Evolutionary conservation across 2,329 filamentous ascomycete genomes (phyloP).

Genomic region (Ceratocystis huliohia): DNA sequence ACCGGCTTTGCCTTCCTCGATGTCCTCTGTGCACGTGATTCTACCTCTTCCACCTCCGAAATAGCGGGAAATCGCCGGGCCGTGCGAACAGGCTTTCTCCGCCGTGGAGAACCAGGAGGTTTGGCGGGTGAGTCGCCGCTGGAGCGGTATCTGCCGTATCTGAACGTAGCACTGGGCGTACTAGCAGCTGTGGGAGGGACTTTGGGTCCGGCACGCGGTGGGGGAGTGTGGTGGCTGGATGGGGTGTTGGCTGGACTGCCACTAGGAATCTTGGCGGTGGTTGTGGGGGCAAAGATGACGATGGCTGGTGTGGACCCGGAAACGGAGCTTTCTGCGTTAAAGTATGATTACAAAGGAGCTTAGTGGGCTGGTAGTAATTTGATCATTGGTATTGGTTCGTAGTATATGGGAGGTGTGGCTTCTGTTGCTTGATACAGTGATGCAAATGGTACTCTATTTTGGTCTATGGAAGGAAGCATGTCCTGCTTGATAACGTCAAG

Average conservation of each 20-base stretch:
- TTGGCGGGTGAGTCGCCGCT: slow-evolving; percentile 33
- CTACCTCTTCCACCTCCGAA: too few relatives aligned
- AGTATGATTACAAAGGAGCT: slow-evolving; percentile 56
- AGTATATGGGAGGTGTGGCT: background rate
- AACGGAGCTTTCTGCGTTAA: slow-evolving; percentile 47
- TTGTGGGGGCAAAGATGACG: slow-evolving; percentile 49
- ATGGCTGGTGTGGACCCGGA: slow-evolving; percentile 59
- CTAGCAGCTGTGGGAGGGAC: slow-evolving; percentile 34
- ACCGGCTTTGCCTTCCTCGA: slow-evolving; percentile 44
- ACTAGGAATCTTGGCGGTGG: slow-evolving; percentile 45
- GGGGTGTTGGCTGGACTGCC: slow-evolving; percentile 41
- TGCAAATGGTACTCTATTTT: slow-evolving; percentile 10
- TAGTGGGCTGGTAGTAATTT: slow-evolving; percentile 26
- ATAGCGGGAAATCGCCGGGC: background rate
- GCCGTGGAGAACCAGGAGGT: slow-evolving; percentile 15
- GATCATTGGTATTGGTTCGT: background rate
- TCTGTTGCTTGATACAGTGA: slow-evolving; percentile 1
- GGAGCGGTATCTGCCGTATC: slow-evolving; percentile 43
- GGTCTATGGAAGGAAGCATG: slow-evolving; percentile 1
- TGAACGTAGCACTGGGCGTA: slow-evolving; percentile 46
- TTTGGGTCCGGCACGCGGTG: slow-evolving; percentile 18
- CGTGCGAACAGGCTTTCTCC: slow-evolving; percentile 8
- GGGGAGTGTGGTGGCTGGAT: slow-evolving; percentile 32
- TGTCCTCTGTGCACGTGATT: slow-evolving; percentile 26
- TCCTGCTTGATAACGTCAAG: background rate